Evolutionary conservation across 148 eudicot species (phyloP).

Genomic region (Spergularia bocconei): DNA sequence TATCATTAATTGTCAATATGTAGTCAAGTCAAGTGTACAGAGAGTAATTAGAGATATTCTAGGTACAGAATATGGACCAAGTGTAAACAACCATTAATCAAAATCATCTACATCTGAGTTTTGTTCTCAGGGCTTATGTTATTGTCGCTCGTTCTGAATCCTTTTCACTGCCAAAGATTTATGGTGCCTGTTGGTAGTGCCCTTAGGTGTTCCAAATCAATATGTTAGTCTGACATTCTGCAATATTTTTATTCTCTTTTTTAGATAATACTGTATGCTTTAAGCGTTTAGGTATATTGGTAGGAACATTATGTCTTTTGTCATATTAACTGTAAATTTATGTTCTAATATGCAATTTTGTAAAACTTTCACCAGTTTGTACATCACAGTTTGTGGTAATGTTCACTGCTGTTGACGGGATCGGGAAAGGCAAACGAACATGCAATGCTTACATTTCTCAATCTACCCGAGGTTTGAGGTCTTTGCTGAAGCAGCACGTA

Average conservation of each 20-base stretch:
- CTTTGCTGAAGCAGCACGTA: conserved; percentile 85
- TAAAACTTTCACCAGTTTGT: conserved; percentile 53
- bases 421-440: conserved; percentile 40
- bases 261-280: not conserved
- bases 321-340: not conserved
- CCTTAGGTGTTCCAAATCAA: not conserved
- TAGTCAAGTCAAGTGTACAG: too few species aligned
- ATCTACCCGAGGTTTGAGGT: conserved; percentile 83
- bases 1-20: too few species aligned
- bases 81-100: too few species aligned
- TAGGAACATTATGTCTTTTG: not conserved
- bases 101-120: too few species aligned
- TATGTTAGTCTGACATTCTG: not conserved
- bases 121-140: too few species aligned
- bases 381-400: conserved; percentile 75
- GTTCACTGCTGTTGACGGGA: conserved; percentile 61
- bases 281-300: not conserved
- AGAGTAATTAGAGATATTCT: too few species aligned
- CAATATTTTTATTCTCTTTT: not conserved
- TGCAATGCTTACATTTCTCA: conserved; percentile 84
- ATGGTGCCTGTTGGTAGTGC: too few species aligned
- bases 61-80: too few species aligned
- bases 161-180: too few species aligned
- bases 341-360: conserved; percentile 18
- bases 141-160: too few species aligned